Percentiles rank a stretch among this genome's conserved stretches.
These are phyloP conservation scores for Solanum okadae DNA, from an alignment of 257 asterid genomes.

Conservation along the genomic window DNA sequence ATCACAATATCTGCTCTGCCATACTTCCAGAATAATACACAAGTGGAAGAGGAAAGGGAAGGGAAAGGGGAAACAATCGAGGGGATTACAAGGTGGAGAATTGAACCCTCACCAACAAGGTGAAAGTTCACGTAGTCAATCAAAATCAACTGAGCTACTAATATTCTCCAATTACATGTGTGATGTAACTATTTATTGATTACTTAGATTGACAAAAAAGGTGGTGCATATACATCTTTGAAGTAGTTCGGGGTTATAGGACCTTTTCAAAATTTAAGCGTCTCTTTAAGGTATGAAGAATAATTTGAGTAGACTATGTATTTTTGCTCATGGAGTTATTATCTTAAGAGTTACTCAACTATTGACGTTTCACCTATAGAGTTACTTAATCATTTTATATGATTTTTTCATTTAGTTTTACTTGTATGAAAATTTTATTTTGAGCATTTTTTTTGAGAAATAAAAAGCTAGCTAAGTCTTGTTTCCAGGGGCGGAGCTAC, in stretches of 20 bases:
- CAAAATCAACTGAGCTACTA: too few species aligned
- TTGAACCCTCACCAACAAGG: too few species aligned
- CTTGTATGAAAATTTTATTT: too few species aligned
- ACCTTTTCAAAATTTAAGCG: not conserved
- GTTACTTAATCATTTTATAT: not conserved
- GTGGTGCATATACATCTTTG: not conserved
- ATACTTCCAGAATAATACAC: not conserved
- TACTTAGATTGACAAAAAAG: not conserved
- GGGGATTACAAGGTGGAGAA: not conserved
- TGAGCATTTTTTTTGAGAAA: not conserved
- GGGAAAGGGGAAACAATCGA: not conserved
- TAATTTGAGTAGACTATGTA: not conserved
- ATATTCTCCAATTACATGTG: not conserved
- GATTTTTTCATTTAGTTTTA: too few species aligned
- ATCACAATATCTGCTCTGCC: not conserved
- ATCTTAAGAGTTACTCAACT: not conserved
- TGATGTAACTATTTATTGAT: not conserved
- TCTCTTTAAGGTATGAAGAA: too few species aligned
- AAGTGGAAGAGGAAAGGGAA: not conserved
- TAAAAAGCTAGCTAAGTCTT: not conserved
- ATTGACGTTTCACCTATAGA: not conserved
- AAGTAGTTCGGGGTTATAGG: not conserved
- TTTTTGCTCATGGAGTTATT: not conserved
- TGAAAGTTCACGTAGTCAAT: not conserved
- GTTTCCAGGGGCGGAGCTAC: too few species aligned